These are phyloP conservation scores for Auriscalpium microsporum DNA, from an alignment of 768 basidiomycete species.

Conservation along the genomic window DNA sequence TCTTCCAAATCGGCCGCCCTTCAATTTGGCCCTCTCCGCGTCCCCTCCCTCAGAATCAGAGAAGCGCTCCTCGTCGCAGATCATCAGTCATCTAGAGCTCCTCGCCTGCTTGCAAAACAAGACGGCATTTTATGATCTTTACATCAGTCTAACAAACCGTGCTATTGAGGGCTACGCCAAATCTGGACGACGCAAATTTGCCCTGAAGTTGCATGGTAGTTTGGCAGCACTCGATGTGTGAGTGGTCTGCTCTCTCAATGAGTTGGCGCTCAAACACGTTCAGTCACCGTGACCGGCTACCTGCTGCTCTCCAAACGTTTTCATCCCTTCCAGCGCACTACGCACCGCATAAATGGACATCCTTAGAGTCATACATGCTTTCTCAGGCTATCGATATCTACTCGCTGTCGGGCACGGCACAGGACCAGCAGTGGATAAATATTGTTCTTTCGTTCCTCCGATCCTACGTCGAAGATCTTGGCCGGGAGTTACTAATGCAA, in stretches of 20 bases:
- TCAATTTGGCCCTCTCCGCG: conserved; percentile 41
- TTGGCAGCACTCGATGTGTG: conserved; percentile 88
- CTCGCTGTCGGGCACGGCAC: conserved; percentile 41
- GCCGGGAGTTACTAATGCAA: conserved; percentile 44
- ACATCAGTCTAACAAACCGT: conserved; percentile 64
- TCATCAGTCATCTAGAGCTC: conserved; percentile 56
- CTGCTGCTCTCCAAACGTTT: conserved; percentile 60
- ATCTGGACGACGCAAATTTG: conserved; percentile 79
- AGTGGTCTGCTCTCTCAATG: conserved; percentile 23
- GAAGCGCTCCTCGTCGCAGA: conserved; percentile 17
- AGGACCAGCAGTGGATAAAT: conserved; percentile 75
- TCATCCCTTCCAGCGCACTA: conserved; percentile 82
- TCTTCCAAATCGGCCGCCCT: conserved; percentile 66
- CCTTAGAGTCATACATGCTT: conserved; percentile 72
- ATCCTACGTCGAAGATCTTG: conserved; percentile 49
- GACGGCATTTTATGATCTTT: conserved; percentile 70
- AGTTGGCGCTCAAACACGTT: background rate
- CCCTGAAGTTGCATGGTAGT: conserved; percentile 75
- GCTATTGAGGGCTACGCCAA: conserved; percentile 80
- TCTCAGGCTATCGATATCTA: conserved; percentile 67
- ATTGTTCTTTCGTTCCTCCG: conserved; percentile 70
- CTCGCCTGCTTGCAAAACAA: conserved; percentile 44
- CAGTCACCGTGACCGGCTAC: conserved; percentile 61
- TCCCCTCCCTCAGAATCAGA: conserved; percentile 12
- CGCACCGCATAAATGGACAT: conserved; percentile 73